Conservation (phyloP, 2,329 filamentous ascomycete species). For the Penicillium concentricum region DNA sequence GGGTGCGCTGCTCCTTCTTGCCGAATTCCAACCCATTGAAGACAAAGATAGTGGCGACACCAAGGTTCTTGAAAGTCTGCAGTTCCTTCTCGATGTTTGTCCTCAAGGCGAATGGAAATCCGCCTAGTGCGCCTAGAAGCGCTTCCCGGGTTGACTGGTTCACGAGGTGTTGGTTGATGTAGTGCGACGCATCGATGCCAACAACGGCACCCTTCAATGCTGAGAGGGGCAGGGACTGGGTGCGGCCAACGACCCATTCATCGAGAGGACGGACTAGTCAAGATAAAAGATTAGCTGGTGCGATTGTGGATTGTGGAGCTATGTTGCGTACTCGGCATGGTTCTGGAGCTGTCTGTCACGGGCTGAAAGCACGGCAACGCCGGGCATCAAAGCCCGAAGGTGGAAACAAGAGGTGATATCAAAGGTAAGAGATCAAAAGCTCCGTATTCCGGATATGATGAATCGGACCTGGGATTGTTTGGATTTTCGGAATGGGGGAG, state of each 20-base stretch:
- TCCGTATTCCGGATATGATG: conserved; percentile 6
- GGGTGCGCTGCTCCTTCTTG: conserved; percentile 66
- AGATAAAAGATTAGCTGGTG: conserved; percentile 7
- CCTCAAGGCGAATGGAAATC: conserved; percentile 76
- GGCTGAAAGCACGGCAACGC: conserved; percentile 25
- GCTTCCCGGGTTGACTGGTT: conserved; percentile 73
- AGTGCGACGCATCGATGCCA: conserved; percentile 87
- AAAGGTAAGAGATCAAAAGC: conserved; percentile 2
- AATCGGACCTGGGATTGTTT: conserved; percentile 12
- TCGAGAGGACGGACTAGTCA: conserved; percentile 52
- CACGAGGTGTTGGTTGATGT: conserved; percentile 75
- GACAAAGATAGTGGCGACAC: conserved; percentile 79
- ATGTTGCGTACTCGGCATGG: conserved; percentile 36
- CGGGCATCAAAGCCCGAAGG: conserved; percentile 29
- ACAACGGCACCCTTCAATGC: conserved; percentile 73
- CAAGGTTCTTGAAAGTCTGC: conserved; percentile 65
- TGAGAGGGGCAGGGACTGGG: conserved; percentile 61
- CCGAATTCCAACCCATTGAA: conserved; percentile 85
- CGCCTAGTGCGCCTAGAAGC: conserved; percentile 83
- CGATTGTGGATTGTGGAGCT: conserved; percentile 4
- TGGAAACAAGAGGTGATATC: conserved; percentile 7
- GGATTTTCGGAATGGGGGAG: neutral
- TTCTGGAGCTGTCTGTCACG: conserved; percentile 27
- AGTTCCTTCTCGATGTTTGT: conserved; percentile 75
- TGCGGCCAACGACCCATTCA: conserved; percentile 56